phyloP scores from a whole-genome alignment of 257 asterid species.

The Capsicum pubescens region DNA sequence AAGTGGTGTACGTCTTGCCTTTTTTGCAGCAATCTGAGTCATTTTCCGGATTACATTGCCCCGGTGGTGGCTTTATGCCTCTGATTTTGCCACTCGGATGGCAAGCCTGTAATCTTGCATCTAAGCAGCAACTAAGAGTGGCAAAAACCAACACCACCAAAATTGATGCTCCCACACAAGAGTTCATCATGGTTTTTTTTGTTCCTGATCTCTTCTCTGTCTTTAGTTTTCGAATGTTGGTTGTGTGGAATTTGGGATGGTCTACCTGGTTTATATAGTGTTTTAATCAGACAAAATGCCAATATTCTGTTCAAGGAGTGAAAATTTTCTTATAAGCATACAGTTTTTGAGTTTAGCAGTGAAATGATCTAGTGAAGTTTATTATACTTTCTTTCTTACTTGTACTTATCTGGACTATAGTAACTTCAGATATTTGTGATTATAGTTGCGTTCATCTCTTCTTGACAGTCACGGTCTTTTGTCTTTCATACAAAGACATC shows the following conservation, averaged over 20 bases:
- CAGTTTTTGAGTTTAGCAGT: not conserved
- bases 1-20: slow-evolving; percentile 45
- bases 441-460: not conserved
- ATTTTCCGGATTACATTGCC: slow-evolving; percentile 50
- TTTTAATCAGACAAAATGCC: not conserved
- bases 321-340: not conserved
- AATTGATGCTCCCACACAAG: not conserved
- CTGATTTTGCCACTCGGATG: slow-evolving; percentile 47
- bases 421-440: not conserved
- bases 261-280: not conserved
- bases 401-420: not conserved
- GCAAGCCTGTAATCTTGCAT: slow-evolving; percentile 35
- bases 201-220: not conserved
- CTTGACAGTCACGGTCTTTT: not conserved
- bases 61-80: slow-evolving; percentile 48
- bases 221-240: not conserved
- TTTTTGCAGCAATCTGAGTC: slow-evolving; percentile 44
- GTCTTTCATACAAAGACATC: not conserved
- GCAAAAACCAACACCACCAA: slow-evolving; percentile 30
- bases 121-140: not conserved
- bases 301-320: slow-evolving; percentile 17
- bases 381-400: not conserved
- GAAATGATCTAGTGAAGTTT: not conserved
- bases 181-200: slow-evolving; percentile 20
- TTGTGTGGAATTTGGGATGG: not conserved